Percentiles rank a stretch among this genome's conserved stretches.
phyloP scores from a whole-genome alignment of 2,329 filamentous ascomycete genomes.

The Lecanicillium sp. region DNA sequence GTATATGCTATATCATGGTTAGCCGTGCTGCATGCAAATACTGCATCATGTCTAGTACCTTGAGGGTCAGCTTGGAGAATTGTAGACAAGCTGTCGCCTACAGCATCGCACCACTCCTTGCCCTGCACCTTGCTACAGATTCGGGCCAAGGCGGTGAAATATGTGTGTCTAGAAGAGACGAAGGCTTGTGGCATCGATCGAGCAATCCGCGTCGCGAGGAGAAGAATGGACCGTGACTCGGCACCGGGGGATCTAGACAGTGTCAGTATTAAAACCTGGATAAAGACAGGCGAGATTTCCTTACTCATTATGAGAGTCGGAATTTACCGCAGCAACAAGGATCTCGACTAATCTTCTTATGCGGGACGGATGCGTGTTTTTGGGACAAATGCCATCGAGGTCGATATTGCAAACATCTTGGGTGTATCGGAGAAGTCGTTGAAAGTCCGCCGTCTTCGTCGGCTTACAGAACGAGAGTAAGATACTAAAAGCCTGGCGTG shows the following conservation, averaged over 20 bases:
- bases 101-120: neutral
- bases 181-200: neutral
- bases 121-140: neutral
- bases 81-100: neutral
- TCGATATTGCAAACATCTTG: slow-evolving; percentile 35
- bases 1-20: slow-evolving; percentile 23
- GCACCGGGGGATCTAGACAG: neutral
- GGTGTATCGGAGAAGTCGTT: slow-evolving; percentile 40
- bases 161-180: neutral
- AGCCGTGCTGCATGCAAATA: neutral
- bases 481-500: slow-evolving; percentile 39
- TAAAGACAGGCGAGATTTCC: neutral
- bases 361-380: slow-evolving; percentile 24
- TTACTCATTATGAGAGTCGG: slow-evolving; percentile 1
- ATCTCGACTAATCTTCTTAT: slow-evolving; percentile 31
- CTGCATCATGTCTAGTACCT: neutral
- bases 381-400: slow-evolving; percentile 30
- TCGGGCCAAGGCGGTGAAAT: neutral
- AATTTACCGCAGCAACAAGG: slow-evolving; percentile 29
- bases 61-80: neutral
- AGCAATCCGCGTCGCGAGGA: neutral
- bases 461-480: slow-evolving; percentile 46
- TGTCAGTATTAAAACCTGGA: neutral
- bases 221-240: neutral
- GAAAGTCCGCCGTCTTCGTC: slow-evolving; percentile 39